Percentiles rank a stretch among this genome's conserved stretches.
Evolutionary conservation across 2,329 filamentous ascomycete genomes (phyloP).

Genomic region (Trichoderma sp.): DNA sequence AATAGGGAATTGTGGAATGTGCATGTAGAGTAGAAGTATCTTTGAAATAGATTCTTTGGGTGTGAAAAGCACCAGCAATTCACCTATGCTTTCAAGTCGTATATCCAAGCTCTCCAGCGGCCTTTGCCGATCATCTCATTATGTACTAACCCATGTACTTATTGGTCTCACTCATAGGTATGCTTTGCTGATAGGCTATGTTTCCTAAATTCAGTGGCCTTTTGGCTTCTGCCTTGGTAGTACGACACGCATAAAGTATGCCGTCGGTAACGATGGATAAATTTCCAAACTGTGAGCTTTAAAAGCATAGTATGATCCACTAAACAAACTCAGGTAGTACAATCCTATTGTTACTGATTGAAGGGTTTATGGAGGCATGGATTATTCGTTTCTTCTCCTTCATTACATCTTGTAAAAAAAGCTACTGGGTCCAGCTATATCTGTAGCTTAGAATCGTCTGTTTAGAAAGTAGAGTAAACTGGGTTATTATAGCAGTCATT

Average conservation of each 20-base stretch:
- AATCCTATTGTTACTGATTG: background rate
- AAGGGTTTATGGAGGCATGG: background rate
- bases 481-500: background rate
- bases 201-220: background rate
- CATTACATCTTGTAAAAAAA: background rate
- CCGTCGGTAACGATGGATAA: constrained; percentile 2
- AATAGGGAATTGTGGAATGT: background rate
- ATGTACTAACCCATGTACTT: background rate
- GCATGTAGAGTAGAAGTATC: background rate
- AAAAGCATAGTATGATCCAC: constrained; percentile 12
- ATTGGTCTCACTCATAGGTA: background rate
- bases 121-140: background rate
- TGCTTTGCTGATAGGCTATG: background rate
- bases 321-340: constrained; percentile 1
- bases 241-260: constrained; percentile 7
- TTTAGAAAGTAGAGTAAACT: background rate
- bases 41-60: background rate
- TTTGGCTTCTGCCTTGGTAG: background rate
- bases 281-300: background rate
- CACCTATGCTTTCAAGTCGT: background rate
- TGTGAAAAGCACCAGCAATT: background rate
- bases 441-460: background rate
- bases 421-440: background rate
- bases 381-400: background rate
- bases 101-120: background rate